These are phyloP conservation scores for Cystofilobasidium bisporidii DNA, from an alignment of 768 basidiomycete species.

Conservation along the genomic window DNA sequence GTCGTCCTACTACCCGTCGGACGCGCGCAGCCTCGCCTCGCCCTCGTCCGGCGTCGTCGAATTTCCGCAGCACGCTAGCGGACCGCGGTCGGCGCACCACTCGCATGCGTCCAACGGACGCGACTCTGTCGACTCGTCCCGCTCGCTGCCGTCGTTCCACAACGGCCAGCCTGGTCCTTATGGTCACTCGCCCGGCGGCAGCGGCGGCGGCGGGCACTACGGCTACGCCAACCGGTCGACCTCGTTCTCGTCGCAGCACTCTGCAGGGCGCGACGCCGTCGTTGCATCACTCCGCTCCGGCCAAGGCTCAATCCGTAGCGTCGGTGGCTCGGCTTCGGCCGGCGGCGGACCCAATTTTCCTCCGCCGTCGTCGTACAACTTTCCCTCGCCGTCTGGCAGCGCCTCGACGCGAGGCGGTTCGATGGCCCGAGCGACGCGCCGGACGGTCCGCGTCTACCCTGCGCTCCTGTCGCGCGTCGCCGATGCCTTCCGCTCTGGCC, in stretches of 20 bases:
- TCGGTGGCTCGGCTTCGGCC: slow-evolving; percentile 4
- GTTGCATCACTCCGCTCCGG: slow-evolving; percentile 4
- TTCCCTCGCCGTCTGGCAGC: slow-evolving; percentile 13
- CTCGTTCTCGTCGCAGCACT: slow-evolving; percentile 7
- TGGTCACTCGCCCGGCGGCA: too few species aligned
- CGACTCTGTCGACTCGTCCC: slow-evolving; percentile 20
- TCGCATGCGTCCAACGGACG: slow-evolving; percentile 10
- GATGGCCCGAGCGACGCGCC: slow-evolving; percentile 4
- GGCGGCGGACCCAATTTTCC: slow-evolving; percentile 6
- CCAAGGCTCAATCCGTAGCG: slow-evolving; percentile 1
- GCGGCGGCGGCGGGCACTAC: background rate
- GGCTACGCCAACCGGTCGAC: slow-evolving; percentile 2
- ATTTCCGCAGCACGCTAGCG: slow-evolving; percentile 1
- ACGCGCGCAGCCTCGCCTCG: background rate
- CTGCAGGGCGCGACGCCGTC: background rate
- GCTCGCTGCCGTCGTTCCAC: background rate
- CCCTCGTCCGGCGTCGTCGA: background rate
- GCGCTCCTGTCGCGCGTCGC: slow-evolving; percentile 90
- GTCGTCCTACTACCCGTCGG: background rate
- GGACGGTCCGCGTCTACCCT: slow-evolving; percentile 43
- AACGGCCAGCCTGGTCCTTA: background rate
- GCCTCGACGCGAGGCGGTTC: background rate
- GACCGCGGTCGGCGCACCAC: background rate
- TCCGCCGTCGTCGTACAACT: slow-evolving; percentile 23
- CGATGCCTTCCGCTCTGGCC: slow-evolving; percentile 78